A percentile compares a stretch with the other conserved stretches of the same genome.
These are phyloP conservation scores for Eudorina sp. DNA, from an alignment of 139 green algal species.

Conservation along the genomic window DNA sequence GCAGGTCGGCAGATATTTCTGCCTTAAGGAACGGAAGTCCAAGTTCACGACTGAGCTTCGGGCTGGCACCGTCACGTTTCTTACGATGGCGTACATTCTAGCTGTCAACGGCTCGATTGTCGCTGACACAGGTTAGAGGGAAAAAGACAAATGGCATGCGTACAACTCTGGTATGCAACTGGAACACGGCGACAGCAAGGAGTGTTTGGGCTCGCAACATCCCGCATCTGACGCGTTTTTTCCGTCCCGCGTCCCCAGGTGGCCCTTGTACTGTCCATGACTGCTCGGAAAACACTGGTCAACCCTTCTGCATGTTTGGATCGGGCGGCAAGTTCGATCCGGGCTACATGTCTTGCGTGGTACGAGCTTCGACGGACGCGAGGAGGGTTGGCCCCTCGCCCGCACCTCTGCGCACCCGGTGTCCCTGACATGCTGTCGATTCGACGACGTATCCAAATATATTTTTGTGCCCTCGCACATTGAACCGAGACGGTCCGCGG, in stretches of 20 bases:
- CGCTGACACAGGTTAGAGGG: slow-evolving; percentile 67
- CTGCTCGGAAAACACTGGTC: slow-evolving; percentile 59
- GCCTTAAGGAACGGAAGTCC: slow-evolving; percentile 51
- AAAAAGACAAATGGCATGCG: no score
- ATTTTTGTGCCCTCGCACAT: no score
- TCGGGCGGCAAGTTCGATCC: not conserved
- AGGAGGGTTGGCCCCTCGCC: no score
- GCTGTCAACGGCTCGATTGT: slow-evolving; percentile 83
- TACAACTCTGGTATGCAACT: no score
- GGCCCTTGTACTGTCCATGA: slow-evolving; percentile 71
- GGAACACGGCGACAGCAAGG: no score
- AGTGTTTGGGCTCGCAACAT: no score
- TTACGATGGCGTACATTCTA: slow-evolving; percentile 87
- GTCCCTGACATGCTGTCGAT: no score
- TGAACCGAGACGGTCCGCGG: no score
- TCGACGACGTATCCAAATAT: no score
- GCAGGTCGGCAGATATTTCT: slow-evolving; percentile 14
- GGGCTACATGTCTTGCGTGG: slow-evolving; percentile 49
- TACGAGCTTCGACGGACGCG: no score
- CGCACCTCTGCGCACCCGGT: no score
- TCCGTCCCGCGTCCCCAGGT: not conserved
- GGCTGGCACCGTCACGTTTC: slow-evolving; percentile 84
- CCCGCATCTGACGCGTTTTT: no score
- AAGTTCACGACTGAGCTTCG: slow-evolving; percentile 77
- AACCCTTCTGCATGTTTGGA: slow-evolving; percentile 42